Percentiles rank a stretch among this genome's conserved stretches.
phyloP scores from a whole-genome alignment of 2,329 filamentous ascomycete species.

The Ceratocystis ficicola region DNA sequence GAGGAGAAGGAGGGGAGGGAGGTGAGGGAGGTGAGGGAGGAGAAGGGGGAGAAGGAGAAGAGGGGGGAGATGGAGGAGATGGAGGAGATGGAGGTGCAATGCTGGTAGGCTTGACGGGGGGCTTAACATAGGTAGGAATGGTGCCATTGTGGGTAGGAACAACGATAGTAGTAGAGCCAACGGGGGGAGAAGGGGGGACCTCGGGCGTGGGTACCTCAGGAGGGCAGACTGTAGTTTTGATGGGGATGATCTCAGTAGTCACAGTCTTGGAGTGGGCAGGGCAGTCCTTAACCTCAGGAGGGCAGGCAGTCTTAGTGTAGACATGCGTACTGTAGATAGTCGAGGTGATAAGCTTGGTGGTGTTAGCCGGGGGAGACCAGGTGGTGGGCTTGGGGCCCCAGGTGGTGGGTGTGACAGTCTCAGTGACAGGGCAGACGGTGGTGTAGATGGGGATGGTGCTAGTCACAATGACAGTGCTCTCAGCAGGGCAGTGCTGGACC shows the following conservation, averaged over 20 bases:
- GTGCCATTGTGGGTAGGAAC: constrained; percentile 23
- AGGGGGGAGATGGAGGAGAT: no score
- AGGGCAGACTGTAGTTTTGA: constrained; percentile 34
- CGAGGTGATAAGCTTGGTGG: constrained; percentile 27
- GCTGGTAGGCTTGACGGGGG: neutral
- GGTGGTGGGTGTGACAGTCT: constrained; percentile 1
- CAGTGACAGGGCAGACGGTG: constrained; percentile 12
- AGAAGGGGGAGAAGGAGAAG: no score
- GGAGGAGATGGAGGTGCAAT: neutral
- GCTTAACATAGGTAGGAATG: constrained; percentile 1
- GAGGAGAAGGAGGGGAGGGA: no score
- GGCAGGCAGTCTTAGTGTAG: constrained; percentile 51
- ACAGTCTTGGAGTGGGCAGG: constrained; percentile 33
- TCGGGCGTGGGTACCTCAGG: constrained; percentile 10
- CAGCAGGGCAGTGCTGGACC: constrained; percentile 35
- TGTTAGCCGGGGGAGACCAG: neutral
- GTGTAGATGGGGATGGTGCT: constrained; percentile 8
- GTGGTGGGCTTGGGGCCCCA: neutral
- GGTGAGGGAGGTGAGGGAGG: no score
- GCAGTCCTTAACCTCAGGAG: constrained; percentile 50
- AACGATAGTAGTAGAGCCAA: neutral
- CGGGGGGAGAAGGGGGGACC: neutral
- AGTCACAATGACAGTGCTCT: constrained; percentile 5
- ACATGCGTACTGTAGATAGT: constrained; percentile 47
- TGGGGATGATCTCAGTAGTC: constrained; percentile 30